Evolutionary conservation across 768 basidiomycete genomes (phyloP).

Genomic region (Multifurca ochricompacta): DNA sequence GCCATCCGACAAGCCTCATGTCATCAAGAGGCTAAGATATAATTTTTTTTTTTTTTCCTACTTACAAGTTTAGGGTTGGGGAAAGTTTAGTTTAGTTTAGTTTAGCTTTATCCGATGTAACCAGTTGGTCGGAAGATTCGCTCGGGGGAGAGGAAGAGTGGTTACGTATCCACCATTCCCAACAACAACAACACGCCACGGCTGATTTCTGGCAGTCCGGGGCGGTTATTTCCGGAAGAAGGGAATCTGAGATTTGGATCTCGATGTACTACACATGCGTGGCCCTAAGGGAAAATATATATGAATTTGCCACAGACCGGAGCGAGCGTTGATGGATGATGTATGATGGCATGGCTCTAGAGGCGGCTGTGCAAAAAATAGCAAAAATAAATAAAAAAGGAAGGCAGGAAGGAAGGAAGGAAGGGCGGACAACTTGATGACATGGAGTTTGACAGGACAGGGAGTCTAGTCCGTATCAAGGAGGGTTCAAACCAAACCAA

Average conservation of each 20-base stretch:
- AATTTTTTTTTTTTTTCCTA: neutral
- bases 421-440: constrained; percentile 10
- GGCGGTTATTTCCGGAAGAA: constrained; percentile 15
- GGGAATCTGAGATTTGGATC: constrained; percentile 14
- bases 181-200: too few species aligned
- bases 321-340: constrained; percentile 13
- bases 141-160: neutral
- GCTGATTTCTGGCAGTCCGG: constrained; percentile 9
- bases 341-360: constrained; percentile 6
- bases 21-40: too few species aligned
- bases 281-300: constrained; percentile 14
- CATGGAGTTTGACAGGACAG: constrained; percentile 15
- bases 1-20: constrained; percentile 1
- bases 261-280: constrained; percentile 8
- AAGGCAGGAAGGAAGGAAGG: constrained; percentile 5
- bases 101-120: neutral
- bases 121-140: constrained; percentile 12
- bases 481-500: constrained; percentile 1
- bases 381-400: constrained; percentile 4
- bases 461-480: constrained; percentile 11
- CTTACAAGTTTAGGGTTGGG: neutral
- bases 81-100: too few species aligned
- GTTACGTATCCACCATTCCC: constrained; percentile 17
- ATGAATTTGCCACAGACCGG: constrained; percentile 13
- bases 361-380: constrained; percentile 19